phyloP scores from a whole-genome alignment of 345 rosid species.

The Dovyalis caffra region DNA sequence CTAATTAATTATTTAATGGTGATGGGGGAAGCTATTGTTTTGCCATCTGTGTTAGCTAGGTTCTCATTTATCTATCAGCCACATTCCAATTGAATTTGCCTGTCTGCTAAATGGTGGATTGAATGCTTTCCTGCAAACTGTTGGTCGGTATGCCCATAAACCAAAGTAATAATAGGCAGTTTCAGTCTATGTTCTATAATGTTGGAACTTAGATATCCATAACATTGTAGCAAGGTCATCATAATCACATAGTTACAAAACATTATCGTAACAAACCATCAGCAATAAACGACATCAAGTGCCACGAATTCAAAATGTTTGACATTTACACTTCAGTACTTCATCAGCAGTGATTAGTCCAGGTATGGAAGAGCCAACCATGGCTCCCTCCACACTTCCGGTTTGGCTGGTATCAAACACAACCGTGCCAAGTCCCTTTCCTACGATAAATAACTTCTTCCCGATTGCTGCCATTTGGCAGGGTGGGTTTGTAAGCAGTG shows the following conservation, averaged over 20 bases:
- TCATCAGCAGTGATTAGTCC: slow-evolving; percentile 42
- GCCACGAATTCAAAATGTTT: slow-evolving; percentile 40
- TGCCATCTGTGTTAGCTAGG: neutral
- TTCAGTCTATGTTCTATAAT: neutral
- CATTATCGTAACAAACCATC: no score
- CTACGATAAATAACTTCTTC: slow-evolving; percentile 57
- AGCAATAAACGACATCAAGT: neutral
- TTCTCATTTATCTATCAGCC: neutral
- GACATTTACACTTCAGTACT: slow-evolving; percentile 52
- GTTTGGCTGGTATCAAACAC: slow-evolving; percentile 53
- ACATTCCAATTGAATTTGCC: neutral
- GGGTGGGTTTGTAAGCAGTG: slow-evolving; percentile 59
- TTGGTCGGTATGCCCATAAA: neutral
- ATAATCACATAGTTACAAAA: no score
- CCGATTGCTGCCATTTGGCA: slow-evolving; percentile 67
- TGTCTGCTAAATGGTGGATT: neutral
- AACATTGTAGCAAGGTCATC: no score
- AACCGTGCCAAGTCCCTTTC: slow-evolving; percentile 67
- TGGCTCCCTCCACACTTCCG: slow-evolving; percentile 49
- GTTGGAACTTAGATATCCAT: no score
- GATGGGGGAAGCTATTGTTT: neutral
- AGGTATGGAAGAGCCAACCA: slow-evolving; percentile 69
- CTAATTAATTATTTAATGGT: neutral
- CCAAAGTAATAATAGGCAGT: neutral
- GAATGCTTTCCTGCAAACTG: neutral